Evolutionary conservation across 1,284 basidiomycete species (phyloP).

Genomic region (Marasmius tenuissimus): DNA sequence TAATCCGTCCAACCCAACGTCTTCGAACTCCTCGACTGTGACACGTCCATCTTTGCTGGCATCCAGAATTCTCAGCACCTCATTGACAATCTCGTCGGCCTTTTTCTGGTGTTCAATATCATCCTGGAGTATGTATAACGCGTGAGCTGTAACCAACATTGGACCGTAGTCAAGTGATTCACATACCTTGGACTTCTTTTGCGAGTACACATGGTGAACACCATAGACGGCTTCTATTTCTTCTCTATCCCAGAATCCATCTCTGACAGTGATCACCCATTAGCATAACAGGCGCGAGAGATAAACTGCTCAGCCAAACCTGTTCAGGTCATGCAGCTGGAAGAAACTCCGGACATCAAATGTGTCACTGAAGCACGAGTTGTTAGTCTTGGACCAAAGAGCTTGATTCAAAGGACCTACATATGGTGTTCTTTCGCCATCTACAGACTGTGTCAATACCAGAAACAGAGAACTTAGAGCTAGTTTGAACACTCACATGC

Average conservation of each 20-base stretch:
- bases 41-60: conserved; percentile 79
- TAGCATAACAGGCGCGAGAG: conserved; percentile 4
- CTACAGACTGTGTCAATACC: conserved; percentile 37
- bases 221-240: conserved; percentile 94
- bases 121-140: conserved; percentile 41
- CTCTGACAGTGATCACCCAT: conserved; percentile 34
- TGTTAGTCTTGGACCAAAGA: conserved; percentile 1
- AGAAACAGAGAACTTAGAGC: background rate
- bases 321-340: conserved; percentile 89
- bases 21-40: conserved; percentile 78
- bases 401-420: conserved; percentile 36
- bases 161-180: background rate
- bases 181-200: conserved; percentile 78
- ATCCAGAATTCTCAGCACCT: conserved; percentile 79
- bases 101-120: conserved; percentile 83
- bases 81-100: conserved; percentile 78
- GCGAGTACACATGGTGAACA: conserved; percentile 92
- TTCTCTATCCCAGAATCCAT: conserved; percentile 73
- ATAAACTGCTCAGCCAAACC: conserved; percentile 40
- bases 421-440: conserved; percentile 87
- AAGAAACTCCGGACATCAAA: conserved; percentile 83
- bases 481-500: conserved; percentile 47
- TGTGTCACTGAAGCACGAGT: conserved; percentile 54
- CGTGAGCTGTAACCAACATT: background rate
- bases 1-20: conserved; percentile 75